Conservation (phyloP, 352 stramenopile species). For the Pythium dissimile region DNA sequence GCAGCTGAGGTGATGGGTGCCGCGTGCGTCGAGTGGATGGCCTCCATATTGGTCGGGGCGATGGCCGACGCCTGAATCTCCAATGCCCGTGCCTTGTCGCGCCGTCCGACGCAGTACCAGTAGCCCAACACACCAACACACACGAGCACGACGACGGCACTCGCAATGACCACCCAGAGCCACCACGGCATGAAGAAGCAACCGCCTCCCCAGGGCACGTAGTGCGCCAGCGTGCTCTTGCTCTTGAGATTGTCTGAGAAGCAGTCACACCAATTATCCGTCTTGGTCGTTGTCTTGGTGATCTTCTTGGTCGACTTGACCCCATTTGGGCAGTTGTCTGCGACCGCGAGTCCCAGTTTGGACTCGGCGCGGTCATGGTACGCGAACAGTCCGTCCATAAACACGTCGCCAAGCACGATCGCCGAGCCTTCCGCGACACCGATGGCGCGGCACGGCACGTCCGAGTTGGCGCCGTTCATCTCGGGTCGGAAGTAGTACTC, state of each 20-base stretch:
- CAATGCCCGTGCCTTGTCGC: conserved; percentile 8
- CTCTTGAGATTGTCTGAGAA: conserved; percentile 62
- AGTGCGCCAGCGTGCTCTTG: conserved; percentile 51
- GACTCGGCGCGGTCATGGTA: conserved; percentile 66
- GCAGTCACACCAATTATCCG: conserved; percentile 60
- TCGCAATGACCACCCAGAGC: conserved; percentile 78
- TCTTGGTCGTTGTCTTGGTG: conserved; percentile 32
- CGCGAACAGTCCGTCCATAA: conserved; percentile 79
- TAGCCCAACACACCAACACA: conserved; percentile 56
- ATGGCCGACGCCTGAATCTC: conserved; percentile 2
- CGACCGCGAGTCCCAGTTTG: conserved; percentile 61
- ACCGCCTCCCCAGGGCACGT: conserved; percentile 50
- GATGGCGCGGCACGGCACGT: conserved; percentile 59
- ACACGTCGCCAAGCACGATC: conserved; percentile 77
- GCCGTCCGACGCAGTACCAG: conserved; percentile 36
- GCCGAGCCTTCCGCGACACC: conserved; percentile 71
- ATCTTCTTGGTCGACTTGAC: conserved; percentile 77
- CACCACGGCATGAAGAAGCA: conserved; percentile 88
- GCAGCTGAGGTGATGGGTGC: background rate
- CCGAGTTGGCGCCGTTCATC: conserved; percentile 59
- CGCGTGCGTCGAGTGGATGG: background rate
- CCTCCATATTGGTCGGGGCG: conserved; percentile 6
- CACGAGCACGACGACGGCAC: conserved; percentile 48
- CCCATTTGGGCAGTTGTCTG: conserved; percentile 74
- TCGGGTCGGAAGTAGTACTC: conserved; percentile 83